Evolutionary conservation across 257 asterid species (phyloP).

Genomic region (Ballota nigra): DNA sequence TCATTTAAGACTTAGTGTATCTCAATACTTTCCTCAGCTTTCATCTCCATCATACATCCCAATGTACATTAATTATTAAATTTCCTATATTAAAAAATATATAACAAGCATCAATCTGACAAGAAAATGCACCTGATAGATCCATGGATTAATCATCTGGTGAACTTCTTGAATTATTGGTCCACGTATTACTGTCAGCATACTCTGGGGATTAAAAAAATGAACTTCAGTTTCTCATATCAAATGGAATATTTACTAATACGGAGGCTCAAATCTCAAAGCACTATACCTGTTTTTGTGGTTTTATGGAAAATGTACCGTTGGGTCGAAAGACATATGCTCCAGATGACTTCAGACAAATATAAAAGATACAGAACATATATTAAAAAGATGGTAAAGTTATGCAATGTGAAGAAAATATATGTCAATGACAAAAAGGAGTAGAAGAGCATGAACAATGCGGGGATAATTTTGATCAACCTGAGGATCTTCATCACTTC

Average conservation of each 20-base stretch:
- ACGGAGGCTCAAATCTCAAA: neutral
- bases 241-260: neutral
- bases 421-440: conserved; percentile 4
- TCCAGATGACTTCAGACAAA: conserved; percentile 60
- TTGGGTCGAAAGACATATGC: conserved; percentile 77
- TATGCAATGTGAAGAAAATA: neutral
- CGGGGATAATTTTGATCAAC: conserved; percentile 27
- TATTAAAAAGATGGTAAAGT: neutral
- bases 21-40: neutral
- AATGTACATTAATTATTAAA: neutral
- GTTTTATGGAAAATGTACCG: conserved; percentile 44
- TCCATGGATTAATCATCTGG: conserved; percentile 63
- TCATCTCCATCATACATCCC: neutral
- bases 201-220: conserved; percentile 29
- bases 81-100: neutral
- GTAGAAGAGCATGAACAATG: conserved; percentile 12
- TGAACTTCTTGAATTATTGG: conserved; percentile 73
- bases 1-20: neutral
- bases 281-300: conserved; percentile 42
- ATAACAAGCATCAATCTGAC: neutral
- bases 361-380: neutral
- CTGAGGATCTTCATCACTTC: conserved; percentile 55
- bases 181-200: conserved; percentile 52
- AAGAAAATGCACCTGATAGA: conserved; percentile 59
- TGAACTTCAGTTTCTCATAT: conserved; percentile 15